Percentiles rank a stretch among this genome's conserved stretches.
Evolutionary conservation across 768 basidiomycete genomes (phyloP).

Genomic region (Pleurotus ostreatus): DNA sequence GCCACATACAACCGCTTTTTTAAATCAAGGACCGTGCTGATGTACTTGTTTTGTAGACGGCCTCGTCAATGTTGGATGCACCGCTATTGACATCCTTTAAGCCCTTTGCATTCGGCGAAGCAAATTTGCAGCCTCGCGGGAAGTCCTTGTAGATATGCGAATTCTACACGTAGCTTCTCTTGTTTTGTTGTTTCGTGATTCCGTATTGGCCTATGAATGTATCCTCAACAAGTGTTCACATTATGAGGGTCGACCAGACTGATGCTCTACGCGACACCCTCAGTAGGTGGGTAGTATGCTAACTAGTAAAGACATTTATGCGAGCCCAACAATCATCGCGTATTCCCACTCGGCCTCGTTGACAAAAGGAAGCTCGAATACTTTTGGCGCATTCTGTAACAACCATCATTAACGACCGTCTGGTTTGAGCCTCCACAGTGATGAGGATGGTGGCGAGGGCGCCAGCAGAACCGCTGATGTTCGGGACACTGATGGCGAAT

Average conservation of each 20-base stretch:
- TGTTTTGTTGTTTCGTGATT: too few species aligned
- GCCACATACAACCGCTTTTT: background rate
- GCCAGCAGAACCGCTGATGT: conserved; percentile 11
- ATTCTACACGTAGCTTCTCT: too few species aligned
- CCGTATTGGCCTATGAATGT: too few species aligned
- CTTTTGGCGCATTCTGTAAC: conserved; percentile 20
- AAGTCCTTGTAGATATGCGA: too few species aligned
- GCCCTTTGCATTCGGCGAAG: too few species aligned
- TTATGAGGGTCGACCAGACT: too few species aligned
- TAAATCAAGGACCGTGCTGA: background rate
- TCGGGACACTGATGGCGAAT: too few species aligned
- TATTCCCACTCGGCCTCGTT: conserved; percentile 26
- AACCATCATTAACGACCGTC: conserved; percentile 17
- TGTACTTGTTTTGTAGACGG: background rate
- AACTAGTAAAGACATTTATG: background rate
- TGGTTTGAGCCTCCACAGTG: conserved; percentile 16
- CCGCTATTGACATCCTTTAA: background rate
- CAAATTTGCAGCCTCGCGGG: too few species aligned
- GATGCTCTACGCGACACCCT: too few species aligned
- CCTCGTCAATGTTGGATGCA: background rate
- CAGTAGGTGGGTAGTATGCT: too few species aligned
- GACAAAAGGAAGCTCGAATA: conserved; percentile 24
- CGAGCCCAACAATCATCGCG: conserved; percentile 15
- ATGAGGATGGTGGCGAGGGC: conserved; percentile 18
- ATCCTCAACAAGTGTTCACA: too few species aligned